phyloP scores from a whole-genome alignment of 2,329 filamentous ascomycete genomes.

The Hirsutella minnesotensis region DNA sequence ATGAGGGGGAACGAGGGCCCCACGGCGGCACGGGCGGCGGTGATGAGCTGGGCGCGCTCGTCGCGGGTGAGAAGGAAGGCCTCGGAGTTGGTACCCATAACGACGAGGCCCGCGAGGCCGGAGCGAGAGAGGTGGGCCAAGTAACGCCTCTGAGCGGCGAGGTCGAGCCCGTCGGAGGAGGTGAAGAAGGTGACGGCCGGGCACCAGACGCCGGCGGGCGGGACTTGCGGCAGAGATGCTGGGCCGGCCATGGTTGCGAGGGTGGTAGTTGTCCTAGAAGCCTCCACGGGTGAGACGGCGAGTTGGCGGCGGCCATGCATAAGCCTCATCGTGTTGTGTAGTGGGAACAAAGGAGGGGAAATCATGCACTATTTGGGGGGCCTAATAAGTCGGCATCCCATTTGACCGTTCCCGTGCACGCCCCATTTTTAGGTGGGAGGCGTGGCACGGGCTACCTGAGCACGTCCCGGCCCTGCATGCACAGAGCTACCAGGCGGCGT shows the following conservation, averaged over 20 bases:
- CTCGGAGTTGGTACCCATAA: constrained; percentile 86
- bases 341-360: no score
- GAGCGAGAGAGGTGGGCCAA: constrained; percentile 58
- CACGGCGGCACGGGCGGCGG: constrained; percentile 68
- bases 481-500: no score
- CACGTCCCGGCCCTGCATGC: no score
- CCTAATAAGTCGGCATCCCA: no score
- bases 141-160: constrained; percentile 59
- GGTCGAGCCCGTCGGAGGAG: constrained; percentile 74
- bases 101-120: constrained; percentile 71
- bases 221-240: background rate
- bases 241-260: background rate
- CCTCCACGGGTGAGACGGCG: background rate
- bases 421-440: no score
- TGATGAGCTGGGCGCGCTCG: constrained; percentile 65
- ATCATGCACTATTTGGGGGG: no score
- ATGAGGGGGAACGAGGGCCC: constrained; percentile 67
- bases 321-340: background rate
- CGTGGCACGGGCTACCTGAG: no score
- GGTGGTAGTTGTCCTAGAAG: background rate
- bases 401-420: no score
- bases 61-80: constrained; percentile 71
- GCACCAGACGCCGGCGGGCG: constrained; percentile 58
- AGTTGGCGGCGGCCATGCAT: background rate
- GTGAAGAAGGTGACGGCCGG: constrained; percentile 89